These are phyloP conservation scores for Hymenoscyphus fructigenus DNA, from an alignment of 2,329 filamentous ascomycete species.

Conservation along the genomic window DNA sequence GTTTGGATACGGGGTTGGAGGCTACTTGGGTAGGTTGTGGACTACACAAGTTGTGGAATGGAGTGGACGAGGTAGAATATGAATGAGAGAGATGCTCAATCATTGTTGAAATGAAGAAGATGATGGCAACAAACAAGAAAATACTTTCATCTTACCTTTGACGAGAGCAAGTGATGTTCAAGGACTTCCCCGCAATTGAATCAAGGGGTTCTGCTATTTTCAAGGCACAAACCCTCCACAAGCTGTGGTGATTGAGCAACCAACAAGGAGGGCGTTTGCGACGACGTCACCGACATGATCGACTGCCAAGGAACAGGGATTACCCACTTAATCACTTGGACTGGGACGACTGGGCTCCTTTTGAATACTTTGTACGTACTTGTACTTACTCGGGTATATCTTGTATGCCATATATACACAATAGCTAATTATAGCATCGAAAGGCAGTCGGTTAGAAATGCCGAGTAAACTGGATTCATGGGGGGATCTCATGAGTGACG, in stretches of 20 bases:
- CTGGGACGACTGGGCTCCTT: too few relatives aligned
- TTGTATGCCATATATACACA: too few relatives aligned
- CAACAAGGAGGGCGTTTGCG: not conserved
- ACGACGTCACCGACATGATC: not conserved
- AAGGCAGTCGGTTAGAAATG: too few relatives aligned
- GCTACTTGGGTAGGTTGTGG: not conserved
- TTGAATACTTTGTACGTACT: too few relatives aligned
- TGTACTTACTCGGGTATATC: too few relatives aligned
- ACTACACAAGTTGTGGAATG: not conserved
- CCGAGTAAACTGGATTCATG: too few relatives aligned
- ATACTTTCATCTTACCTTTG: not conserved
- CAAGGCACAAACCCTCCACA: conserved; percentile 3
- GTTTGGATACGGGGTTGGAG: not conserved
- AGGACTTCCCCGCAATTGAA: not conserved
- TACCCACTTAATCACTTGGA: too few relatives aligned
- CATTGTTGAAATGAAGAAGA: not conserved
- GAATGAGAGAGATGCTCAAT: not conserved
- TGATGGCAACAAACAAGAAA: not conserved
- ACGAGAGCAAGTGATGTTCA: not conserved
- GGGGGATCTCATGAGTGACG: too few relatives aligned
- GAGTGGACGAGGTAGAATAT: not conserved
- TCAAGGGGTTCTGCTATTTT: not conserved
- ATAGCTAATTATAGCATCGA: too few relatives aligned
- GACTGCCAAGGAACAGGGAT: not conserved
- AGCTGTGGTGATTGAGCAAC: not conserved